Evolutionary conservation across 1,139 yeast species (phyloP).

Genomic region (Pneumocystis jirovecii): DNA sequence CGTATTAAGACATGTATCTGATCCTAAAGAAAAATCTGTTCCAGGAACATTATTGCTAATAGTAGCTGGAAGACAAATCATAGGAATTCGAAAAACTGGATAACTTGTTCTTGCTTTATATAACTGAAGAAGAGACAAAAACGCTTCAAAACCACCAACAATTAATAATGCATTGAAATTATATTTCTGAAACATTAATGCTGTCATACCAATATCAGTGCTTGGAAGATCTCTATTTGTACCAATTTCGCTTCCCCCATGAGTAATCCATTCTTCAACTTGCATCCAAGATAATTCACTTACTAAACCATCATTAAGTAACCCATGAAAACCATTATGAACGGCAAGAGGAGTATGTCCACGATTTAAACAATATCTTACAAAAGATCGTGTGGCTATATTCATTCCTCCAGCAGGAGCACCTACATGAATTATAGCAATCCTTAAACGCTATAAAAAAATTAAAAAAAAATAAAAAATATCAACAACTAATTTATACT

Average conservation of each 20-base stretch:
- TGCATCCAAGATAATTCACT: slow-evolving; percentile 68
- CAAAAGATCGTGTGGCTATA: slow-evolving; percentile 82
- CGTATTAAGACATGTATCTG: slow-evolving; percentile 86
- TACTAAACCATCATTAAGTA: slow-evolving; percentile 65
- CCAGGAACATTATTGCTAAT: slow-evolving; percentile 98
- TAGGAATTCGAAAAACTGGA: slow-evolving; percentile 86
- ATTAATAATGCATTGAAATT: slow-evolving; percentile 71
- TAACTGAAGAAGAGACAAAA: slow-evolving; percentile 64
- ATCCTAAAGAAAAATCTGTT: slow-evolving; percentile 82
- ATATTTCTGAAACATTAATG: slow-evolving; percentile 77
- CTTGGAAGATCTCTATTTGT: slow-evolving; percentile 80
- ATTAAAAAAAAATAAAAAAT: background rate
- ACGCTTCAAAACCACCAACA: slow-evolving; percentile 94
- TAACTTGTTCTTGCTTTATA: slow-evolving; percentile 55
- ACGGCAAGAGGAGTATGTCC: slow-evolving; percentile 85
- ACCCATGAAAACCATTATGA: slow-evolving; percentile 84
- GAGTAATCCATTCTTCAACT: slow-evolving; percentile 76
- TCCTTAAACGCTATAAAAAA: slow-evolving; percentile 28
- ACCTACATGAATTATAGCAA: slow-evolving; percentile 82
- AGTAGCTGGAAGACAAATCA: slow-evolving; percentile 87
- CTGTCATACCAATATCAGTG: slow-evolving; percentile 70
- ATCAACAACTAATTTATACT: background rate
- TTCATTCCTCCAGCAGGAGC: slow-evolving; percentile 97
- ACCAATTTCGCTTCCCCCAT: slow-evolving; percentile 92
- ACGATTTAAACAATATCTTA: slow-evolving; percentile 73